Percentiles rank a stretch among this genome's conserved stretches.
Conservation (phyloP, 2,329 filamentous ascomycete genomes). For the Rutstroemia sydowiana region DNA sequence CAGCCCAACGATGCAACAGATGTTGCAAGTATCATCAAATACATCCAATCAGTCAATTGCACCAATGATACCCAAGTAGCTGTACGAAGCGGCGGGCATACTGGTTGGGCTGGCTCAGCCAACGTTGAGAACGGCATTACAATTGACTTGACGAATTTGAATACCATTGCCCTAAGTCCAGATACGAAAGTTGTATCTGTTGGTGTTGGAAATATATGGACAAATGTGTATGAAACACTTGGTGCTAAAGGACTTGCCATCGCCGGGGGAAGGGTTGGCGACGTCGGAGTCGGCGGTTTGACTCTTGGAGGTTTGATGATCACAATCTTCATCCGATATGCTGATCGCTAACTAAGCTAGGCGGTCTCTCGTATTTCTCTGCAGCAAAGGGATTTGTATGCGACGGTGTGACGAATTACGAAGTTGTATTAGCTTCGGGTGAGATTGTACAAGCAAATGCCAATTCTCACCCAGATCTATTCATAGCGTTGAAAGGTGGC, state of each 20-base stretch:
- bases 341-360: constrained; percentile 16
- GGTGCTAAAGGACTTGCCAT: constrained; percentile 8
- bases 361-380: too few species aligned
- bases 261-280: constrained; percentile 12
- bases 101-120: constrained; percentile 36
- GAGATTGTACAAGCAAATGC: constrained; percentile 38
- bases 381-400: constrained; percentile 7
- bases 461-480: constrained; percentile 40
- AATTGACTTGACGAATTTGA: constrained; percentile 37
- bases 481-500: constrained; percentile 47
- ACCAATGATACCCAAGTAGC: constrained; percentile 16
- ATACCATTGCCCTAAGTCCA: constrained; percentile 21
- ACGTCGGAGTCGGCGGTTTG: constrained; percentile 14
- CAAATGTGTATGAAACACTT: constrained; percentile 14
- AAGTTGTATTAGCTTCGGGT: constrained; percentile 39
- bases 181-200: constrained; percentile 28
- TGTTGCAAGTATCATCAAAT: constrained; percentile 14
- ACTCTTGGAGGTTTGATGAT: constrained; percentile 4
- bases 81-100: constrained; percentile 21
- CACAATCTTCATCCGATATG: too few species aligned
- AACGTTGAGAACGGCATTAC: constrained; percentile 43
- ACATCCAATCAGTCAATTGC: too few species aligned
- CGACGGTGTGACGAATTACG: not conserved
- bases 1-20: constrained; percentile 15
- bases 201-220: constrained; percentile 34